phyloP scores from a whole-genome alignment of 2,329 filamentous ascomycete species.

The Bipolaris gigantea region DNA sequence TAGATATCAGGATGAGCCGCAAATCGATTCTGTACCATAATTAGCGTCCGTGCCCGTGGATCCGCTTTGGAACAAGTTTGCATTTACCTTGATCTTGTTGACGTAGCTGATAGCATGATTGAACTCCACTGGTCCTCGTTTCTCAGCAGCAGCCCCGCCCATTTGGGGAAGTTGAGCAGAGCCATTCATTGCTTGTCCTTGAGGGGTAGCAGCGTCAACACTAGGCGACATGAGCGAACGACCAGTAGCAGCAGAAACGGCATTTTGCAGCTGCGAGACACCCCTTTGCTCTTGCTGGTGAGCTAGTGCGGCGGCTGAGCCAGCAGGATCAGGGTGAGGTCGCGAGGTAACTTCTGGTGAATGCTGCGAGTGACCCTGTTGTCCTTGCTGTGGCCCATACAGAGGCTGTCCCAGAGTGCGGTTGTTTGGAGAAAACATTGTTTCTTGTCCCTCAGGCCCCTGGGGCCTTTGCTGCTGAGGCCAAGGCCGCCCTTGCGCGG shows the following conservation, averaged over 20 bases:
- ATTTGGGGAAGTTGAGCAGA: slow-evolving; percentile 61
- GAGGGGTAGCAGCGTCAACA: slow-evolving; percentile 51
- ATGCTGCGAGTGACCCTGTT: slow-evolving; percentile 37
- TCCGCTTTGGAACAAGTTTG: slow-evolving; percentile 40
- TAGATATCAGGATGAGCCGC: slow-evolving; percentile 97
- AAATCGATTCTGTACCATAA: slow-evolving; percentile 76
- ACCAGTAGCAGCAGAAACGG: slow-evolving; percentile 61
- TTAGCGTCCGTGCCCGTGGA: slow-evolving; percentile 12
- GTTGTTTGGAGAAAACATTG: slow-evolving; percentile 50
- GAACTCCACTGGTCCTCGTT: slow-evolving; percentile 93
- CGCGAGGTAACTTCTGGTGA: slow-evolving; percentile 43
- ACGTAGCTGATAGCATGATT: slow-evolving; percentile 99
- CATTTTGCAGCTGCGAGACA: slow-evolving; percentile 67
- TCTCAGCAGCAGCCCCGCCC: slow-evolving; percentile 63
- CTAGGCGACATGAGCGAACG: slow-evolving; percentile 55
- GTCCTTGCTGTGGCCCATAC: slow-evolving; percentile 42
- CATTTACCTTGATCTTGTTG: slow-evolving; percentile 92
- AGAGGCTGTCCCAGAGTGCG: slow-evolving; percentile 47
- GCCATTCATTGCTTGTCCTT: slow-evolving; percentile 64
- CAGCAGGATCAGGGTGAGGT: slow-evolving; percentile 40
- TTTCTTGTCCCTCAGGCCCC: slow-evolving; percentile 41
- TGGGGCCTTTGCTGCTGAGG: slow-evolving; percentile 41
- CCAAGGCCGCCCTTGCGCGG: slow-evolving; percentile 43
- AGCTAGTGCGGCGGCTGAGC: slow-evolving; percentile 50
- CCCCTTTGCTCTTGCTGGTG: slow-evolving; percentile 68